Evolutionary conservation across 306 rosid species (phyloP).

Genomic region (Begonia masoniana): DNA sequence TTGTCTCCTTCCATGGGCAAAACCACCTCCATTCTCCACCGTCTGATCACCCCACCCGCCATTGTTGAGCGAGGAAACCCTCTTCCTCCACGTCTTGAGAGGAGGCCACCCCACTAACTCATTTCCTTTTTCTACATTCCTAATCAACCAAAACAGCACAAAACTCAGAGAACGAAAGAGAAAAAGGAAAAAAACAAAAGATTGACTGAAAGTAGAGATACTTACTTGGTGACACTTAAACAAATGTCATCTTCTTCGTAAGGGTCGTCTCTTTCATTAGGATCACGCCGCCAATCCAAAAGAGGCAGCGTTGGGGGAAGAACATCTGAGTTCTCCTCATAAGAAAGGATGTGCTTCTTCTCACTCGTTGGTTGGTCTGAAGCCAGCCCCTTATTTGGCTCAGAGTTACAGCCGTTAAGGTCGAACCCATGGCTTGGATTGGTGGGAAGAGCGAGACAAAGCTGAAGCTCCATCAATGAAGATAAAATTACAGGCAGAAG

Average conservation of each 20-base stretch:
- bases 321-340: too few relatives aligned
- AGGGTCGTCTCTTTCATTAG: constrained; percentile 19
- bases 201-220: background rate
- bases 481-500: constrained; percentile 10
- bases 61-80: constrained; percentile 5
- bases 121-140: constrained; percentile 27
- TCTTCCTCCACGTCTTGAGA: constrained; percentile 42
- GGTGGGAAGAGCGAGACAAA: constrained; percentile 52
- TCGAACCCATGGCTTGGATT: constrained; percentile 12
- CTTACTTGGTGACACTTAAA: too few relatives aligned
- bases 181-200: constrained; percentile 12
- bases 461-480: constrained; percentile 60
- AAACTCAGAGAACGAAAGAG: background rate
- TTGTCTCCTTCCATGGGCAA: constrained; percentile 7
- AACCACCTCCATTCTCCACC: constrained; percentile 11
- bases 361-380: constrained; percentile 7
- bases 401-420: constrained; percentile 7
- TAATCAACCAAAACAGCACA: constrained; percentile 1
- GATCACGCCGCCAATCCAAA: constrained; percentile 36
- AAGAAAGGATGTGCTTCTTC: background rate
- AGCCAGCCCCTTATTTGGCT: background rate
- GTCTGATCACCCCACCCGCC: constrained; percentile 8
- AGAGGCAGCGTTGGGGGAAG: constrained; percentile 48
- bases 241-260: background rate
- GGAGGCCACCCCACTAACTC: constrained; percentile 82